A percentile compares a stretch with the other conserved stretches of the same genome.
phyloP scores from a whole-genome alignment of 768 basidiomycete species.

The Phanerochaete sordida region DNA sequence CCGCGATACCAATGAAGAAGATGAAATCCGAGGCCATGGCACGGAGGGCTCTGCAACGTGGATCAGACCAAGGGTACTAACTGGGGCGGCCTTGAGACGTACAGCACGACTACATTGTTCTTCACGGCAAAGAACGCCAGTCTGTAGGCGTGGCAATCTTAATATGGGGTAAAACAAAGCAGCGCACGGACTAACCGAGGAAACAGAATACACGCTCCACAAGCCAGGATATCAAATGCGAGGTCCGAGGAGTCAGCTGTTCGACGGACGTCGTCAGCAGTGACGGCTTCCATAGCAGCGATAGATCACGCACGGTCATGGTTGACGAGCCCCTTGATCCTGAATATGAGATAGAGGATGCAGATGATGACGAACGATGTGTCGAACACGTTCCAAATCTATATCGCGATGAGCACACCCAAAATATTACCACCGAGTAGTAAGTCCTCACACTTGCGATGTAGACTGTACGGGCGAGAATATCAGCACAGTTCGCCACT shows the following conservation, averaged over 20 bases:
- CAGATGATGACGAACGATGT: slow-evolving; percentile 70
- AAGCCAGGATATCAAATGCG: slow-evolving; percentile 82
- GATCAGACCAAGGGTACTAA: neutral
- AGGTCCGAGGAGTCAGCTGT: slow-evolving; percentile 49
- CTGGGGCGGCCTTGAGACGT: slow-evolving; percentile 23
- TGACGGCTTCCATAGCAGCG: neutral
- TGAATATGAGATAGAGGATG: slow-evolving; percentile 59
- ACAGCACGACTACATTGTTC: slow-evolving; percentile 79
- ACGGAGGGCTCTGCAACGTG: slow-evolving; percentile 57
- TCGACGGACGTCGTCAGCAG: slow-evolving; percentile 6
- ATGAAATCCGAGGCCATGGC: slow-evolving; percentile 81
- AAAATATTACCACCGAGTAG: neutral
- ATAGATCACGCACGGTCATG: slow-evolving; percentile 42
- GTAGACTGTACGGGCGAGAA: slow-evolving; percentile 67
- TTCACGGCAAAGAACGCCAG: slow-evolving; percentile 79
- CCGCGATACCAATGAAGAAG: slow-evolving; percentile 75
- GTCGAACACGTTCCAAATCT: slow-evolving; percentile 94
- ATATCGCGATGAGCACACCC: neutral
- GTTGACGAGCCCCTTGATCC: slow-evolving; percentile 57
- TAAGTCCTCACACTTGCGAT: slow-evolving; percentile 63
- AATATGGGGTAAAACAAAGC: neutral
- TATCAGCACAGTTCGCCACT: neutral
- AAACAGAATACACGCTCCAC: slow-evolving; percentile 81
- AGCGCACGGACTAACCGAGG: slow-evolving; percentile 49
- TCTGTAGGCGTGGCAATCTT: slow-evolving; percentile 26